phyloP scores from a whole-genome alignment of 1,139 yeast genomes.

The Hansenula sp. region DNA sequence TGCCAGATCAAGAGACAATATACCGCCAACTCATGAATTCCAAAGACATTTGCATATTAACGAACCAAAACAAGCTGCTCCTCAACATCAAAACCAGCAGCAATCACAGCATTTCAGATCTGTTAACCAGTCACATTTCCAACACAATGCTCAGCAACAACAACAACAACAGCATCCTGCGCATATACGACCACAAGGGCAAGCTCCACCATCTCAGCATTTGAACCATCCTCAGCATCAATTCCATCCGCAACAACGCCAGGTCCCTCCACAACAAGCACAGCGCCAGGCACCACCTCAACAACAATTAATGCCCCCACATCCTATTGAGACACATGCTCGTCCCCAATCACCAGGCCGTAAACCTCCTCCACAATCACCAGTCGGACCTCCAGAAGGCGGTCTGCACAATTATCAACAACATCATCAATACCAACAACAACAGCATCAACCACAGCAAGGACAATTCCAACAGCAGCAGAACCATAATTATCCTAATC shows the following conservation, averaged over 20 bases:
- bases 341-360: slow-evolving; percentile 3
- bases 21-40: not conserved
- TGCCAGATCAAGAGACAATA: slow-evolving; percentile 3
- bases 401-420: not conserved
- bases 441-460: slow-evolving; percentile 7
- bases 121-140: slow-evolving; percentile 5
- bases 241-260: slow-evolving; percentile 5
- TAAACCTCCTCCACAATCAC: slow-evolving; percentile 1
- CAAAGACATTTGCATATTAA: not conserved
- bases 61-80: slow-evolving; percentile 2
- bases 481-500: not conserved
- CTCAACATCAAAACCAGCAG: slow-evolving; percentile 11
- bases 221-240: slow-evolving; percentile 2
- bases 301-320: slow-evolving; percentile 7
- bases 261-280: slow-evolving; percentile 10
- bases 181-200: slow-evolving; percentile 8
- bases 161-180: slow-evolving; percentile 3
- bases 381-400: not conserved
- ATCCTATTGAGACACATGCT: not conserved
- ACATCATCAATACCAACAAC: slow-evolving; percentile 5
- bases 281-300: slow-evolving; percentile 8
- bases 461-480: slow-evolving; percentile 7
- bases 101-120: slow-evolving; percentile 9
- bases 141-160: slow-evolving; percentile 7
- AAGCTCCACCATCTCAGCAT: slow-evolving; percentile 5